Conservation (phyloP, 2,329 filamentous ascomycete species). For the Monilinia vaccinii-corymbosi region DNA sequence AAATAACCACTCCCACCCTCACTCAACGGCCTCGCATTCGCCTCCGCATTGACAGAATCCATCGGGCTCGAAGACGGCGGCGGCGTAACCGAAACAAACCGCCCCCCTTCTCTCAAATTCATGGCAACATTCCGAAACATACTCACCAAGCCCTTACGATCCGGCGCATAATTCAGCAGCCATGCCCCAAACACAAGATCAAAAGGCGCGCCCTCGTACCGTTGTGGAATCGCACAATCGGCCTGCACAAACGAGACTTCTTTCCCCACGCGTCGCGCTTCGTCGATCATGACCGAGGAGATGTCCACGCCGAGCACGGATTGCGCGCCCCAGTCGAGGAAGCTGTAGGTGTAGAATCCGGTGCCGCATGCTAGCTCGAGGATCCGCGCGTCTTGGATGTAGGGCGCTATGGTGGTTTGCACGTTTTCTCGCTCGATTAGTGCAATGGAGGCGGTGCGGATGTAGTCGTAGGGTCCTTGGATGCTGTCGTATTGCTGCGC, state of each 20-base stretch:
- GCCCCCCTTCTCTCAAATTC: conserved; percentile 31
- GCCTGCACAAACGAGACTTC: conserved; percentile 17
- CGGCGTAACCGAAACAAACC: conserved; percentile 29
- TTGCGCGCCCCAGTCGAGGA: conserved; percentile 30
- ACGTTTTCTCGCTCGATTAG: conserved; percentile 21
- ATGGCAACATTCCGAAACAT: conserved; percentile 31
- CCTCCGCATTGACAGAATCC: conserved; percentile 17
- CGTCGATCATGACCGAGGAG: conserved; percentile 29
- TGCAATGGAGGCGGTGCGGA: conserved; percentile 15
- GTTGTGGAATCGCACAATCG: conserved; percentile 26
- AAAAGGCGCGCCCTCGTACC: conserved; percentile 25
- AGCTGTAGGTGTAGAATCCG: conserved; percentile 30
- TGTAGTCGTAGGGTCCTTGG: conserved; percentile 18
- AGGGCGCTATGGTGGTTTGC: conserved; percentile 14
- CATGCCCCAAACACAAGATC: conserved; percentile 32
- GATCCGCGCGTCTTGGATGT: conserved; percentile 21
- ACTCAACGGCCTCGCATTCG: conserved; percentile 12
- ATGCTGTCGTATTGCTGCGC: conserved; percentile 19
- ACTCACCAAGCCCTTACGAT: conserved; percentile 23
- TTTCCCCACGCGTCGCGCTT: conserved; percentile 17
- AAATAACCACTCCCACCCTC: conserved; percentile 17
- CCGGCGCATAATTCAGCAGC: conserved; percentile 33
- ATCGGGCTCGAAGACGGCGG: conserved; percentile 21
- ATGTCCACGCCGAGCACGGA: conserved; percentile 32
- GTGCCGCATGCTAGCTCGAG: conserved; percentile 34